A percentile compares a stretch with the other conserved stretches of the same genome.
Conservation (phyloP, 2,329 filamentous ascomycete species). For the Hyphodiscus sp. region DNA sequence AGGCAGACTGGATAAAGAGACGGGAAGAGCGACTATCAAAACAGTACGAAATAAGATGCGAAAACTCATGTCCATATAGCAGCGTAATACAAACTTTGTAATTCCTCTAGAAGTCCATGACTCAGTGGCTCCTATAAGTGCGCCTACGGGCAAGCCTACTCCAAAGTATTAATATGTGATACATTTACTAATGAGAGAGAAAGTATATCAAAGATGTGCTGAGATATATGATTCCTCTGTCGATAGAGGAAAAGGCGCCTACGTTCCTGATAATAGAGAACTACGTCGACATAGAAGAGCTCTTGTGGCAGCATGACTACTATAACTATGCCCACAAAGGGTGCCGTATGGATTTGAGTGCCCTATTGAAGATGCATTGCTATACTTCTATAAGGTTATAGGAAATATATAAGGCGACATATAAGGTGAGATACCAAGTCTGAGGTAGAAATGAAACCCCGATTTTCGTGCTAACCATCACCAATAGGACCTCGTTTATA, state of each 20-base stretch:
- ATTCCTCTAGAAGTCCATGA: conserved; percentile 14
- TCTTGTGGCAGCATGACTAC: conserved; percentile 11
- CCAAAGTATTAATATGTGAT: conserved; percentile 14
- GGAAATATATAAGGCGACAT: conserved; percentile 15
- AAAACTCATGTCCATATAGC: conserved; percentile 10
- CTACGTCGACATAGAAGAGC: conserved; percentile 13
- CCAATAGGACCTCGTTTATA: conserved; percentile 14
- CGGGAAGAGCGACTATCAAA: conserved; percentile 8
- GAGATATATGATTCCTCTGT: conserved; percentile 12
- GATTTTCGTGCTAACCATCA: conserved; percentile 10
- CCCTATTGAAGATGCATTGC: conserved; percentile 14
- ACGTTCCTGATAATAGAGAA: conserved; percentile 15
- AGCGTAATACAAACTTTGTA: conserved; percentile 3
- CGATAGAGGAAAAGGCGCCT: conserved; percentile 12
- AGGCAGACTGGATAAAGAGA: conserved; percentile 9
- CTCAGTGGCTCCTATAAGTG: too few relatives aligned
- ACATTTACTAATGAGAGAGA: conserved; percentile 14
- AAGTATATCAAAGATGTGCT: conserved; percentile 15
- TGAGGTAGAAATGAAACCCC: conserved; percentile 4
- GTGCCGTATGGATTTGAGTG: conserved; percentile 13
- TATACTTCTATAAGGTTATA: conserved; percentile 16
- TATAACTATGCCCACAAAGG: too few relatives aligned
- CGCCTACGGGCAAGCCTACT: conserved; percentile 4
- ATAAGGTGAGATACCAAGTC: conserved; percentile 14
- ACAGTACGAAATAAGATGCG: conserved; percentile 10